These are phyloP conservation scores for Trichosporon faecale DNA, from an alignment of 1,284 basidiomycete genomes.

Conservation along the genomic window DNA sequence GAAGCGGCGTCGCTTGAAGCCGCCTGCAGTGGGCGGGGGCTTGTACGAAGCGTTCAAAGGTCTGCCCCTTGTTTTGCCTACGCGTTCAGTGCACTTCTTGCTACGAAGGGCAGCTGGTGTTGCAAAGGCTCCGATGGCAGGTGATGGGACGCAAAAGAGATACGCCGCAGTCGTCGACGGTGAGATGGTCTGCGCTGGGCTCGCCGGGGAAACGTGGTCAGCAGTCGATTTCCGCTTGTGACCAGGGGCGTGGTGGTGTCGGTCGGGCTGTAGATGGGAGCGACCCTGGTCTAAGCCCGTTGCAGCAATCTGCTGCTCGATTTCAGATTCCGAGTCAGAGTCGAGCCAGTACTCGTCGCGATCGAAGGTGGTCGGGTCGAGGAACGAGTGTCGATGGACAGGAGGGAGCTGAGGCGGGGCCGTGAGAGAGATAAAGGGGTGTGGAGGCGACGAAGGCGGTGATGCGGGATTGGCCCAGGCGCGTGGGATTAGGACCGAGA, in stretches of 20 bases:
- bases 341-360: constrained; percentile 8
- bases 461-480: not conserved
- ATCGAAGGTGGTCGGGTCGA: constrained; percentile 1
- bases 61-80: not conserved
- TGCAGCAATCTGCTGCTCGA: not conserved
- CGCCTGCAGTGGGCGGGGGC: not conserved
- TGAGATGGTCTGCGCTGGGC: constrained; percentile 5
- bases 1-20: constrained; percentile 1
- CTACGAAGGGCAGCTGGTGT: constrained; percentile 6
- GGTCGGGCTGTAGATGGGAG: not conserved
- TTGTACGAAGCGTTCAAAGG: constrained; percentile 5
- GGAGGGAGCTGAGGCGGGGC: not conserved
- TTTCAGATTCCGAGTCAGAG: constrained; percentile 2
- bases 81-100: constrained; percentile 1
- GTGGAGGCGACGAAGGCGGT: not conserved
- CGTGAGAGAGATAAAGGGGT: not conserved
- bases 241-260: not conserved
- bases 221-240: not conserved
- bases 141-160: not conserved
- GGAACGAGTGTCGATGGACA: not conserved
- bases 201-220: not conserved
- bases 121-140: constrained; percentile 1
- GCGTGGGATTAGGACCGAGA: constrained; percentile 4
- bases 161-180: constrained; percentile 5
- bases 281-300: not conserved